Evolutionary conservation across 805 yeast species (phyloP), one percentile per base, ranked within the genome.

Genomic region (Candida broadrunensis): DNA sequence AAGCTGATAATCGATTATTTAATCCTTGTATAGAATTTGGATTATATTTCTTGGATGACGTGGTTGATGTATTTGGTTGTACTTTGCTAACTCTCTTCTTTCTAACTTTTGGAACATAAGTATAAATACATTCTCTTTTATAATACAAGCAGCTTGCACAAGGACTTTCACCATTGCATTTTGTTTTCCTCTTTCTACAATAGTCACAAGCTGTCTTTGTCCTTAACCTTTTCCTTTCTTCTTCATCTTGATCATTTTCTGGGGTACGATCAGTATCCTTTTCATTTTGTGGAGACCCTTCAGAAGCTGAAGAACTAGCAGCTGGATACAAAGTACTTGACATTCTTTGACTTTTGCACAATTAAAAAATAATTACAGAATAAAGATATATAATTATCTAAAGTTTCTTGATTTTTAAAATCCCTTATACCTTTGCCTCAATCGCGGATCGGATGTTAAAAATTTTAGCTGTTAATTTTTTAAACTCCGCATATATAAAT

Each of bases 141-240:
- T 63, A 65, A 18, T 49, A 55, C 8, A 49, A 42, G 47, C 83
- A 75, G 30, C 63, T 61, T 6, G 60, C 47, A 46, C 83, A 77
- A 3, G 71, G 71, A 11, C 46, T 44, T 3, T 51, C 54, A 0
- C 80, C 78, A 50, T 77, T 75, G 49, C 83, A 77, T 47, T 73
- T 75, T 43, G 74, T 68, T 49, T 77, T 77, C 32, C 75, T 62
- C 39, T 52, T 52, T 14, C 81, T 56, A 47, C 83, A 77, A 39
- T 60, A 62, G 45, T 71, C 77, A 49, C 83, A 77, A 8, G 80
- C 81, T 35, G 37, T 43, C 25, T 41, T 43, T 5, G 46, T 45
- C 21, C 51, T 27, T 29, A 30, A 34, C 21, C 44, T 4, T 17
- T 21, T 20, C 19, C 37, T 40, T 9, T 44, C 47, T 11, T 37